Conservation (phyloP, 2,329 filamentous ascomycete species). For the Fusarium sp. region DNA sequence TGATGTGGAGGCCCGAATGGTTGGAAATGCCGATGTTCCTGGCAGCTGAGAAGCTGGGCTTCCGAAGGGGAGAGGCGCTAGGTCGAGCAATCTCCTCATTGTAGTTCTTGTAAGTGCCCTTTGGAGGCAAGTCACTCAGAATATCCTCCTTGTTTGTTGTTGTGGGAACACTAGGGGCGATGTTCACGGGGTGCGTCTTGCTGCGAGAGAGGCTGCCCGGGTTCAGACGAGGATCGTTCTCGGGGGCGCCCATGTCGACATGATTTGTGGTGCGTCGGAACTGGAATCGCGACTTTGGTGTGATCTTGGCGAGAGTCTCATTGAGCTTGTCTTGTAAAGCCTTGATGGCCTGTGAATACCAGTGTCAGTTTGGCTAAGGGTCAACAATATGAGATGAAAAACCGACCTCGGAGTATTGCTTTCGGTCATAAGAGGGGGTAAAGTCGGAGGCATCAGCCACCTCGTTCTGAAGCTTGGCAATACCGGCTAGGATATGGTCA, state of each 20-base stretch:
- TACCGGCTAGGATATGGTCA: conserved; percentile 82
- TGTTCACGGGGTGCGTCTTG: conserved; percentile 35
- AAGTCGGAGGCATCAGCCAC: conserved; percentile 86
- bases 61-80: conserved; percentile 59
- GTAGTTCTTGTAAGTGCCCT: conserved; percentile 62
- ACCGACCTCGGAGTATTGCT: conserved; percentile 81
- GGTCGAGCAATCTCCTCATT: conserved; percentile 66
- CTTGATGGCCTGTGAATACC: conserved; percentile 77
- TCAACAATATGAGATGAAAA: not conserved
- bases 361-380: conserved; percentile 6
- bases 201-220: conserved; percentile 51
- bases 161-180: conserved; percentile 8
- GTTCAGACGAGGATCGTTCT: conserved; percentile 58
- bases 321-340: conserved; percentile 82
- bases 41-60: conserved; percentile 73
- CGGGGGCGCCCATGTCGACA: conserved; percentile 58
- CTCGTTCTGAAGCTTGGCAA: conserved; percentile 84
- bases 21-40: conserved; percentile 73
- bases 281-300: conserved; percentile 83
- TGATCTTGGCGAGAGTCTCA: conserved; percentile 73
- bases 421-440: conserved; percentile 90
- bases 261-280: conserved; percentile 68
- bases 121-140: conserved; percentile 33
- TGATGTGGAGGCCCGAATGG: conserved; percentile 78
- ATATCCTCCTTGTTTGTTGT: conserved; percentile 26